These are phyloP conservation scores for Leccinum fuscescens DNA, from an alignment of 1,284 basidiomycete genomes.

Conservation along the genomic window DNA sequence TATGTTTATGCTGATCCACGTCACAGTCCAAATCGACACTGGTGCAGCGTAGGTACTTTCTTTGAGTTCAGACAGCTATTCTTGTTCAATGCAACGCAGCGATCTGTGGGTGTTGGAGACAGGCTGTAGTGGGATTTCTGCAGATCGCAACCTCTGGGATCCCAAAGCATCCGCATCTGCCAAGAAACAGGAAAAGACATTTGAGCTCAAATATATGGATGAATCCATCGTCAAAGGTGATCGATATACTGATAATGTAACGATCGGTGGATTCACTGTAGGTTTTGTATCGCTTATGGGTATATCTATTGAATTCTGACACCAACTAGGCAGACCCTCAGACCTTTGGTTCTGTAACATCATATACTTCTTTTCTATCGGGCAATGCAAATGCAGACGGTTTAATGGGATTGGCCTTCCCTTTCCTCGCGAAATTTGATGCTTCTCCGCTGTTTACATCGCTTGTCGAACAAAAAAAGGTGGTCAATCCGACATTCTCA, in stretches of 20 bases:
- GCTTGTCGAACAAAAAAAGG: no score
- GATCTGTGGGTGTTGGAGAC: neutral
- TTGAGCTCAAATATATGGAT: neutral
- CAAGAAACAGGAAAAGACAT: neutral
- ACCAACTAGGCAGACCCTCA: neutral
- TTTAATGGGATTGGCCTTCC: no score
- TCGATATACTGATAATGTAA: neutral
- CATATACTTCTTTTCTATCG: neutral
- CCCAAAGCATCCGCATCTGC: neutral
- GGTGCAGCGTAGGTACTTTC: neutral
- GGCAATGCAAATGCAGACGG: no score
- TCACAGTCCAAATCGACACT: neutral
- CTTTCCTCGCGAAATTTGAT: no score
- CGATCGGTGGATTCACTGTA: neutral
- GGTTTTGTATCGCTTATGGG: neutral
- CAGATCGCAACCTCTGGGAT: neutral
- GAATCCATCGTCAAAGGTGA: neutral
- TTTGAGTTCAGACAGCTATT: neutral
- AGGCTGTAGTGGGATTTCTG: neutral
- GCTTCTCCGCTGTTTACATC: no score
- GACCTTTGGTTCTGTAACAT: neutral
- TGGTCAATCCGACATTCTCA: no score
- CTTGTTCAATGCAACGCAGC: neutral
- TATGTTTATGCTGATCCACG: neutral
- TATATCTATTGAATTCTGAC: neutral